phyloP scores from a whole-genome alignment of 192 early-diverging fungal genomes.

The Kickxella alabastrina region DNA sequence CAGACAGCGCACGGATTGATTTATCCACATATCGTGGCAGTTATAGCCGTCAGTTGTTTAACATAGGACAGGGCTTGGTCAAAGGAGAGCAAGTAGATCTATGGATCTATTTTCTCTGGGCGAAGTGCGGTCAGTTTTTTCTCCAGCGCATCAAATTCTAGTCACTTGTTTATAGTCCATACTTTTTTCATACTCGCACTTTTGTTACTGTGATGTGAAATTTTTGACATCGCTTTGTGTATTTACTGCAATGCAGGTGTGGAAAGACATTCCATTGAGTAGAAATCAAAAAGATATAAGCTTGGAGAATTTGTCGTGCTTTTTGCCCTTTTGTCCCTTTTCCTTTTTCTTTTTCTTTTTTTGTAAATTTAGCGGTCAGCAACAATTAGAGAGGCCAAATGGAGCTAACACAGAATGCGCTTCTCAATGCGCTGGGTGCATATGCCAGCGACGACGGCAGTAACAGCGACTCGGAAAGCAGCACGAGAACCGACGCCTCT shows the following conservation, averaged over 20 bases:
- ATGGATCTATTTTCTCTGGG: too few species aligned
- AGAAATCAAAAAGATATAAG: too few species aligned
- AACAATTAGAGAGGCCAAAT: neutral
- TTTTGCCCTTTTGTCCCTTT: neutral
- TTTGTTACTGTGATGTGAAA: neutral
- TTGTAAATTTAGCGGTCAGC: neutral
- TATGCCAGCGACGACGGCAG: conserved; percentile 36
- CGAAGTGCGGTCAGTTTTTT: neutral
- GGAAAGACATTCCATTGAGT: too few species aligned
- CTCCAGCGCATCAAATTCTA: neutral
- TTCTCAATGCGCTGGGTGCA: conserved; percentile 34
- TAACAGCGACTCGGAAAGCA: conserved; percentile 4
- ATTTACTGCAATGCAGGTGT: too few species aligned
- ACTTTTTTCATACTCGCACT: neutral
- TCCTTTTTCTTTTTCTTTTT: conserved; percentile 1
- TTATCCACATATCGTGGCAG: too few species aligned
- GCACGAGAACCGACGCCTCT: neutral
- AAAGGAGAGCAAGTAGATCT: too few species aligned
- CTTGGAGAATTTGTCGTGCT: too few species aligned
- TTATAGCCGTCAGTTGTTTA: too few species aligned
- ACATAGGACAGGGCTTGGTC: too few species aligned
- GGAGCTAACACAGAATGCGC: conserved; percentile 15
- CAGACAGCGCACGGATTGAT: too few species aligned
- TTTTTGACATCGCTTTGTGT: too few species aligned
- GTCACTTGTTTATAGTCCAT: neutral